Base-by-base conservation (phyloP, 2,329 filamentous ascomycete genomes). In the Thelonectria olida region DNA sequence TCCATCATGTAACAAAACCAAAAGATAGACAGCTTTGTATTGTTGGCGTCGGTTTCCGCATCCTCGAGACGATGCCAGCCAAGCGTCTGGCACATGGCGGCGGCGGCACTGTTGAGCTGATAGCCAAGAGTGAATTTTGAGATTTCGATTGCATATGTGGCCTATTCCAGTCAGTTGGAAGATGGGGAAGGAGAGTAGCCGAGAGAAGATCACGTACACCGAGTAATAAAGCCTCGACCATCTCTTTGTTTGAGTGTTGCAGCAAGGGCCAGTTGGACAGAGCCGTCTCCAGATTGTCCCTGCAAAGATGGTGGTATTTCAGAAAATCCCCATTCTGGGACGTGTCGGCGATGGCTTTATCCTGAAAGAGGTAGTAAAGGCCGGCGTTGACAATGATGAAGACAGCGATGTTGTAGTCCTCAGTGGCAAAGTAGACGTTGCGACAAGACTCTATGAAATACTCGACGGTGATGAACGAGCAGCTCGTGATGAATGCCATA, bases 1-100 rank as follows among this genome's bases (percentile, higher is more conserved):
- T 57, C 36, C 36, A 44, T 44, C 54, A 57, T 50, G 45, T 57
- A 57, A 23, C 44, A 44, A 15, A 50, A 44, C 54, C 54, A 57
- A 34, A 57, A 57, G 44, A 57, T 51, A 12, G 53, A 55, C 3
- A 28, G 23, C 42, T 48, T 55, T 10, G 53, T 28, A n/a, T 55
- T 28, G 10, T 23, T 38, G 38, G 13, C 34, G 5, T 28, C 23
- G 17, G 23, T 34, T 17, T 50, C 45, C 2, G 12, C 13, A 17
- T 42, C n/a, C 19, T 50, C 44, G 34, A 42, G 31, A 12, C 54
- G 45, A 44, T 57, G 54, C 44, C 34, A 51, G 15, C 54, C 54
- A 4, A 51, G 25, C 5, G 54, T 44, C n/a, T 50, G 54, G 44
- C 54, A 57, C 54, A 57, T 57, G 34, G 53, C 20, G 2, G 53